These are phyloP conservation scores for Thyridium curvatum DNA, from an alignment of 2,329 filamentous ascomycete genomes.

Conservation along the genomic window DNA sequence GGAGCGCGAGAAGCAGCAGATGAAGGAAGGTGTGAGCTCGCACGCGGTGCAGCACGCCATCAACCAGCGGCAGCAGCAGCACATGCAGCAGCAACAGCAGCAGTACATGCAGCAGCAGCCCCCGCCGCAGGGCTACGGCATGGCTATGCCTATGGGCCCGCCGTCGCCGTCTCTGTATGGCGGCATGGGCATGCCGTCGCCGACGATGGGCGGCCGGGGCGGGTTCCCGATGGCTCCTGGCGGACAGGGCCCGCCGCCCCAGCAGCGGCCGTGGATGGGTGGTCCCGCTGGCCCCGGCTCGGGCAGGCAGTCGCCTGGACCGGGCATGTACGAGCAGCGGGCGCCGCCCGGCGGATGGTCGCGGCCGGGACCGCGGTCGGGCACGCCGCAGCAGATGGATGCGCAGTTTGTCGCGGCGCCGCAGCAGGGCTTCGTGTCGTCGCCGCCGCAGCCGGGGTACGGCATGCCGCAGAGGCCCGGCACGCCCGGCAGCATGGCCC, in stretches of 20 bases:
- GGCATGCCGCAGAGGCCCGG: not conserved
- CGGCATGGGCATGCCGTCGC: conserved; percentile 10
- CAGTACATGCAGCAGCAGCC: conserved; percentile 23
- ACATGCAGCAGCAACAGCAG: conserved; percentile 26
- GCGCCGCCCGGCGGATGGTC: not conserved
- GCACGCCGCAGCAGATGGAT: conserved; percentile 8
- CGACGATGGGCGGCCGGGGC: conserved; percentile 8
- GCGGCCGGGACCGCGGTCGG: not conserved
- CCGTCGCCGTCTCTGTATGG: conserved; percentile 20
- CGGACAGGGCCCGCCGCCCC: conserved; percentile 10
- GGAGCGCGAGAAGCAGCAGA: conserved; percentile 69
- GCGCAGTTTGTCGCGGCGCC: conserved; percentile 8
- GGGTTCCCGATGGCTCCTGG: conserved; percentile 11
- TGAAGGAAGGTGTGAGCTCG: conserved; percentile 62
- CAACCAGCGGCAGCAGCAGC: conserved; percentile 49
- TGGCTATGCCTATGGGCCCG: conserved; percentile 14
- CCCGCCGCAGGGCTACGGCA: conserved; percentile 18
- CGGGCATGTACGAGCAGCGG: too few relatives aligned
- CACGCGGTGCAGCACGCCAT: conserved; percentile 70
- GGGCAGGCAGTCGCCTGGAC: not conserved
- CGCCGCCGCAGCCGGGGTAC: conserved; percentile 1
- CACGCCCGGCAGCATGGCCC: not conserved
- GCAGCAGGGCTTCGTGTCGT: conserved; percentile 8
- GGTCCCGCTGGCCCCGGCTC: not conserved
- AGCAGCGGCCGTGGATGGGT: conserved; percentile 11